Evolutionary conservation across 257 asterid genomes (phyloP).

Genomic region (Dorcoceras hygrometricum): DNA sequence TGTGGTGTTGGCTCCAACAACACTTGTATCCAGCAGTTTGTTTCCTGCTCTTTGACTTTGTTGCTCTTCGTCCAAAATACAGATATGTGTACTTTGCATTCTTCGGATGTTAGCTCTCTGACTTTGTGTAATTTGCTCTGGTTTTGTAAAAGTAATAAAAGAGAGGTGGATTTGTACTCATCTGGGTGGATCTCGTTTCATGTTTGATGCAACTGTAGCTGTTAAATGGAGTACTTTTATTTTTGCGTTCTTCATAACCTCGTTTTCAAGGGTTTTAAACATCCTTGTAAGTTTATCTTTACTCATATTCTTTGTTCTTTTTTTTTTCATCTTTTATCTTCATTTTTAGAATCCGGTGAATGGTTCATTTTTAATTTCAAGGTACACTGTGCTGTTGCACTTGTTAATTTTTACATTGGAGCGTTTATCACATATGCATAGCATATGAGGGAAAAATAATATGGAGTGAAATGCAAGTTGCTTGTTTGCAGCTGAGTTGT

Average conservation of each 20-base stretch:
- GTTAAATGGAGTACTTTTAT: too few relatives aligned
- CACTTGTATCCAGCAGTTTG: not conserved
- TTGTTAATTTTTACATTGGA: not conserved
- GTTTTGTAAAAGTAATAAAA: not conserved
- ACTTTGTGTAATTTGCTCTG: too few relatives aligned
- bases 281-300: not conserved
- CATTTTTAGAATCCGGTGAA: too few relatives aligned
- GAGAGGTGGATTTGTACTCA: not conserved
- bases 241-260: not conserved
- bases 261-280: not conserved
- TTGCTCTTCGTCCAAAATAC: not conserved
- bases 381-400: not conserved
- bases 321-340: too few relatives aligned
- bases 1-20: not conserved
- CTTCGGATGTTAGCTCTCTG: not conserved
- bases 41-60: not conserved
- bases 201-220: not conserved
- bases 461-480: not conserved
- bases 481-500: not conserved
- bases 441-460: not conserved
- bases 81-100: not conserved
- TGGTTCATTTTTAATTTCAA: not conserved
- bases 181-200: not conserved
- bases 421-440: too few relatives aligned
- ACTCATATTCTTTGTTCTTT: not conserved